These are phyloP conservation scores for Acacia confusa DNA, from an alignment of 306 rosid genomes.

Conservation along the genomic window DNA sequence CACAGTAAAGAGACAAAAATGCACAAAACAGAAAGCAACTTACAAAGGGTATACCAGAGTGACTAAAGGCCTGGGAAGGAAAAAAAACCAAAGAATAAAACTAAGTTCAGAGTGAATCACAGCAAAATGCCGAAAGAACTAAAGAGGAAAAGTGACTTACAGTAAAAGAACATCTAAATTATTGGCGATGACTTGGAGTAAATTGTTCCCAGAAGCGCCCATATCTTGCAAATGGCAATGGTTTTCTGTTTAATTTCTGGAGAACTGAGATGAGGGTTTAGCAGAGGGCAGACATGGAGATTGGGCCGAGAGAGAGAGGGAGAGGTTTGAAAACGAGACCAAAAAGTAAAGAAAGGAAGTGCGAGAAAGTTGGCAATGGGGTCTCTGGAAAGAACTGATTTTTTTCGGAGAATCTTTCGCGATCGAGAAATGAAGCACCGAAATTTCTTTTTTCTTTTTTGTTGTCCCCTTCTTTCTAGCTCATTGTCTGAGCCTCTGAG, in stretches of 20 bases:
- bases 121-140: not conserved
- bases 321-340: not conserved
- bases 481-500: not conserved
- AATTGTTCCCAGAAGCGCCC: constrained; percentile 15
- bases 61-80: constrained; percentile 65
- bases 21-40: constrained; percentile 34
- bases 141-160: not conserved
- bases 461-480: not conserved
- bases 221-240: not conserved
- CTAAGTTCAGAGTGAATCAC: not conserved
- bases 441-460: not conserved
- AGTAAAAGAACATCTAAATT: constrained; percentile 9
- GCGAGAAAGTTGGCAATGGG: constrained; percentile 22
- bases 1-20: constrained; percentile 8
- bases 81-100: not conserved
- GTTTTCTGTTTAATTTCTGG: not conserved
- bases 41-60: constrained; percentile 88
- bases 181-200: constrained; percentile 8
- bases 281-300: not conserved
- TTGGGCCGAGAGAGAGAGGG: not conserved
- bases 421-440: constrained; percentile 17
- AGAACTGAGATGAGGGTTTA: not conserved
- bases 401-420: not conserved
- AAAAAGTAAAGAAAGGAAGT: not conserved
- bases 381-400: not conserved